phyloP scores from a whole-genome alignment of 176 grass and related monocot genomes.

The Pontederia paniculata region DNA sequence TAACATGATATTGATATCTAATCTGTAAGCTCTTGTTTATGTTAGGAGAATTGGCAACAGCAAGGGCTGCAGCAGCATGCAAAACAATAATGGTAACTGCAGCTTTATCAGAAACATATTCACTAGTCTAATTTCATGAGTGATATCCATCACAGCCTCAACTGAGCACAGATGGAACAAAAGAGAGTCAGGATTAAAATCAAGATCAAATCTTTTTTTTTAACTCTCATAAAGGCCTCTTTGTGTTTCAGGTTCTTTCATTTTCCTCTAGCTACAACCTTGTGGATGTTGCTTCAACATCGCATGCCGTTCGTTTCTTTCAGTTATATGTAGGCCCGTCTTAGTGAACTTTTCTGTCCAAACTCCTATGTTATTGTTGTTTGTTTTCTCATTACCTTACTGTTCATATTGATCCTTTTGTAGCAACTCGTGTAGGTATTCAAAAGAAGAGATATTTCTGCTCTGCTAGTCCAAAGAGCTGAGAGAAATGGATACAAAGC shows the following conservation, averaged over 20 bases:
- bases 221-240: background rate
- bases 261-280: constrained; percentile 52
- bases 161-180: no score
- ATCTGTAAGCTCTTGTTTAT: constrained; percentile 10
- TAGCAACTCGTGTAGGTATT: constrained; percentile 32
- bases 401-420: background rate
- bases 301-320: constrained; percentile 62
- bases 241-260: constrained; percentile 51
- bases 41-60: constrained; percentile 79
- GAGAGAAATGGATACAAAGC: constrained; percentile 70
- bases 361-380: background rate
- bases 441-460: constrained; percentile 63
- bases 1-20: background rate
- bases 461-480: constrained; percentile 44
- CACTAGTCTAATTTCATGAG: background rate
- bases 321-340: constrained; percentile 58
- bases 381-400: background rate
- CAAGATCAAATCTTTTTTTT: no score
- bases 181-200: no score
- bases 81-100: constrained; percentile 54
- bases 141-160: no score
- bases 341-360: background rate
- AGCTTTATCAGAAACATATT: background rate
- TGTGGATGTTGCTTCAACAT: constrained; percentile 75
- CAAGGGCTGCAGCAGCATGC: constrained; percentile 77